A percentile compares a stretch with the other conserved stretches of the same genome.
Conservation (phyloP, 73 alveolate species). For the Breviolum minutum region DNA sequence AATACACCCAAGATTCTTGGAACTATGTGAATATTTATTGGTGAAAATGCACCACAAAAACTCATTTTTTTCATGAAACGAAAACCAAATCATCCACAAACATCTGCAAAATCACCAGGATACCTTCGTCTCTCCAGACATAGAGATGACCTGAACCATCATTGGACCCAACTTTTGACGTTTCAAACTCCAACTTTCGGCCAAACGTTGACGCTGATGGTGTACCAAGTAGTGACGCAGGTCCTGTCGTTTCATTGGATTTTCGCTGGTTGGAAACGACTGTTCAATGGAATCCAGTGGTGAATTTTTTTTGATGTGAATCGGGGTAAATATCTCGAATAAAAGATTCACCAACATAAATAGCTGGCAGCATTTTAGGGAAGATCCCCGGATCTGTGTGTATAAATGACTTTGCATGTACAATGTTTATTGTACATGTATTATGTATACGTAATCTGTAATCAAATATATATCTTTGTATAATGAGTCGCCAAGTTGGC, state of each 20-base stretch:
- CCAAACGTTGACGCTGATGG: constrained; percentile 43
- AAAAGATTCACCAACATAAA: neutral
- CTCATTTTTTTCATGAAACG: neutral
- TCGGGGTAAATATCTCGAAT: too few species aligned
- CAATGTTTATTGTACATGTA: neutral
- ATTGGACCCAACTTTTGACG: neutral
- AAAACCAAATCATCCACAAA: too few species aligned
- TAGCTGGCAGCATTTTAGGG: neutral
- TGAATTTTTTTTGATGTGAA: too few species aligned
- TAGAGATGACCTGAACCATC: constrained; percentile 21
- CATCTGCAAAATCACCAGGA: neutral
- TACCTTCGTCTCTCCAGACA: constrained; percentile 73
- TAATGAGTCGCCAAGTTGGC: neutral
- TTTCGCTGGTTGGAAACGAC: neutral
- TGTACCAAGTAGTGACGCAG: constrained; percentile 36
- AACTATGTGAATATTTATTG: neutral
- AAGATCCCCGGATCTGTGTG: too few species aligned
- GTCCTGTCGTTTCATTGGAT: neutral
- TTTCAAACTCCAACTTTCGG: constrained; percentile 5
- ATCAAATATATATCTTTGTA: too few species aligned
- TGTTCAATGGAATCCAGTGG: too few species aligned
- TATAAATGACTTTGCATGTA: neutral
- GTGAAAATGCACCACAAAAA: neutral
- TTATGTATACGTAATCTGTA: neutral
- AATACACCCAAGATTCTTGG: neutral